Evolutionary conservation across 495 filamentous ascomycete genomes (phyloP), one percentile per base, ranked within the genome.

Genomic region (Mycothermus thermophilus): DNA sequence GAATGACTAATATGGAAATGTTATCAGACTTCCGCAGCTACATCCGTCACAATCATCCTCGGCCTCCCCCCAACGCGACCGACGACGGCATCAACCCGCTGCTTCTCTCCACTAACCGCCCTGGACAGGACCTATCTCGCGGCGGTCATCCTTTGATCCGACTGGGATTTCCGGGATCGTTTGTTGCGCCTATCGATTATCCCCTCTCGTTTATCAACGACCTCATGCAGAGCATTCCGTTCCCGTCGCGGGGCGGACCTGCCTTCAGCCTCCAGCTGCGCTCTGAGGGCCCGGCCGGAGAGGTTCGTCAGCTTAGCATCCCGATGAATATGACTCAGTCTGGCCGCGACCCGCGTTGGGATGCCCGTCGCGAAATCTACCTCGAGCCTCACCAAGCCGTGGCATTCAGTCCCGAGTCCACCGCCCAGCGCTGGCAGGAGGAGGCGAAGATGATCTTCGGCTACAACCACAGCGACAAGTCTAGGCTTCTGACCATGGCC

Each of bases 401-500:
- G 10, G 64, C 72, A 23, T 94, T 94, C 55, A 60, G 66, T 15
- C 66, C 82, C 12, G 70, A 72, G 21, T 61, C 69, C 2, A 95
- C 88, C 8, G 61, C 59, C 26, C 62, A 65, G 26, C 75, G 90
- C 28, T 99, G 92, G 87, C 75, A 80, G 45, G 83, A 94, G 46
- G 90, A 96, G 58, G 81, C 86, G 9, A 77, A 78, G 39, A 72
- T 96, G 54, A 63, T 96, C 1, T 96, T 85, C 55, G 80, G 79
- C 30, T 55, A 54, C 26, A 66, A 59, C 14, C 69, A 79, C 34
- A 48, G 69, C 6, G 85, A 92, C 20, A 85, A 81, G 47, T 72
- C 77, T n/a, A 59, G 65, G 37, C 76, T 74, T 40, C 65, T 93
- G 3, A 58, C 81, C 38, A 47, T 43, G 46, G 70, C 75, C n/a